Evolutionary conservation across 2,329 filamentous ascomycete species (phyloP).

Genomic region (Arthrobotrys sphaeroides): DNA sequence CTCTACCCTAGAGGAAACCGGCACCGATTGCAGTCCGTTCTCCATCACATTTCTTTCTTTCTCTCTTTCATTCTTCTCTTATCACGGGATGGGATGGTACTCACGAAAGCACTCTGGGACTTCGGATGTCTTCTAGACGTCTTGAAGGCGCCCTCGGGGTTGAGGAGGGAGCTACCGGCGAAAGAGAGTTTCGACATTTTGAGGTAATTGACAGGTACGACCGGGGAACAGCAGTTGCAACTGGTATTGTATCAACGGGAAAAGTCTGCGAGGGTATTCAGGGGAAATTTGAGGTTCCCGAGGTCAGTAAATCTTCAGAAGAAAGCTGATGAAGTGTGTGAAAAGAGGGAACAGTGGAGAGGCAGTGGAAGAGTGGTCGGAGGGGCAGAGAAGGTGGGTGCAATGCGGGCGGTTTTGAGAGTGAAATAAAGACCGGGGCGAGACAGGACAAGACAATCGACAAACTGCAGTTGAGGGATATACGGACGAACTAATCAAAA

Average conservation of each 20-base stretch:
- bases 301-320: background rate
- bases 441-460: background rate
- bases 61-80: no score
- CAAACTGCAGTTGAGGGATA: constrained; percentile 19
- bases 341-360: background rate
- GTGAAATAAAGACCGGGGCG: background rate
- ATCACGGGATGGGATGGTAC: constrained; percentile 56
- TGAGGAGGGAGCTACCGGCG: constrained; percentile 18
- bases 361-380: background rate
- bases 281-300: background rate
- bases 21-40: background rate
- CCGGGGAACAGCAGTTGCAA: background rate
- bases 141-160: constrained; percentile 59
- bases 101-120: constrained; percentile 68
- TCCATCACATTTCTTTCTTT: no score
- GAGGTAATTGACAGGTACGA: constrained; percentile 13
- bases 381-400: no score
- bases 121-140: constrained; percentile 67
- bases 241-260: background rate
- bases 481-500: background rate
- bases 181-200: constrained; percentile 53
- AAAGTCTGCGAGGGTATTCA: background rate
- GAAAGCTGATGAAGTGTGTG: background rate
- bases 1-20: constrained; percentile 13
- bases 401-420: constrained; percentile 13